Evolutionary conservation across 305 asterid genomes (phyloP), one percentile per base, ranked within the genome.

Genomic region (Andrographis paniculata): DNA sequence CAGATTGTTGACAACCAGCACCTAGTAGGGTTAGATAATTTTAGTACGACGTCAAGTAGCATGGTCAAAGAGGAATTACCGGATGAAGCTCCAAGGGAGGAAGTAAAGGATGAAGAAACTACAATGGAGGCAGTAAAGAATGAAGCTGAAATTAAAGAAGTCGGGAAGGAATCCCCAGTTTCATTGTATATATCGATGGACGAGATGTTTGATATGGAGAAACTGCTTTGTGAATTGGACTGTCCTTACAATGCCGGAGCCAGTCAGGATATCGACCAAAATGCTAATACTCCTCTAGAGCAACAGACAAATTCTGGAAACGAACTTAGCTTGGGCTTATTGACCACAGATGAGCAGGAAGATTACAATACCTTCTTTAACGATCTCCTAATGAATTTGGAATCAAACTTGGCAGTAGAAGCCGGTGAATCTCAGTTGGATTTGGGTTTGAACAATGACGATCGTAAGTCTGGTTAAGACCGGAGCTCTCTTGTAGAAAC

Each of bases 181-280:
- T 28, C 10, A 12, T 28, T 28, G 33, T 12, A 6, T 28, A 28
- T 60, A 10, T 33, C 61, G 3, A 9, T 38, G 56, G 80, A 71
- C 3, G 84, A 75, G 57, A 58, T 73, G 84, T 77, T 86, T 51
- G 82, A 82, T 14, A 68, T 72, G 48, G 93, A 82, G 0, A 84
- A 82, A 53, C 63, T 82, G 14, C 65, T 86, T 42, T 59, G 67
- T 1, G 28, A 58, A 0, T 48, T 86, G 52, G 75, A 64, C 2
- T 21, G 67, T 5, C 20, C 52, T 1, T 59, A 60, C 0, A 14
- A 18, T 6, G 20, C 63, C 33, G 5, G 27, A n/a, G 0, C 42
- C 24, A 13, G 17, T 16, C 51, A 45, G 51, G 17, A 1, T 19
- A n/a, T n/a, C n/a, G n/a, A n/a, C 17, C 51, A 3, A 17, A 24